These are phyloP conservation scores for Cladorrhinum sp. DNA, from an alignment of 2,329 filamentous ascomycete genomes.

Conservation along the genomic window DNA sequence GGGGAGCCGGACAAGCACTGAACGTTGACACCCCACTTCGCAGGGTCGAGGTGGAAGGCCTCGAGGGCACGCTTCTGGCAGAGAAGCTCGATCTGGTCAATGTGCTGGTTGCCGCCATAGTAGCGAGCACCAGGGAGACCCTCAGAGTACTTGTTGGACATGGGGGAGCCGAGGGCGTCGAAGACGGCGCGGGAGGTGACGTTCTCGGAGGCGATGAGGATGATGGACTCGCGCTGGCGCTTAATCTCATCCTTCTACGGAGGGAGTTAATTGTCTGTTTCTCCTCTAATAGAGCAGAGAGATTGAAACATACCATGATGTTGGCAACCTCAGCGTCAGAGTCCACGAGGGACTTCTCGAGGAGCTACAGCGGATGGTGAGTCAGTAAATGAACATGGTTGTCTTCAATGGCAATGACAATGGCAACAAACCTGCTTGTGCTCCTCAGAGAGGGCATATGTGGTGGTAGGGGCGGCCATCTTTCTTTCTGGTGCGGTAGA, in stretches of 20 bases:
- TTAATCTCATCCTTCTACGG: constrained; percentile 82
- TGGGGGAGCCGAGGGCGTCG: constrained; percentile 90
- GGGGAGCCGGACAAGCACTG: constrained; percentile 91
- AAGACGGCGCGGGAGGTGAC: constrained; percentile 98
- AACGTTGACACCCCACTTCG: constrained; percentile 98
- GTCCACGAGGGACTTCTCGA: constrained; percentile 91
- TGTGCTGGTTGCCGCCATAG: constrained; percentile 99
- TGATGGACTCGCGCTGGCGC: constrained; percentile 97
- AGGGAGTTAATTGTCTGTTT: constrained; percentile 30
- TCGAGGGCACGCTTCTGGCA: constrained; percentile 93
- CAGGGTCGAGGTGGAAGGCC: constrained; percentile 80
- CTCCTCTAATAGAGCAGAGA: not conserved
- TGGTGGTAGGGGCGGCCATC: constrained; percentile 18
- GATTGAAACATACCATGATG: constrained; percentile 73
- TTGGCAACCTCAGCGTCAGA: constrained; percentile 90
- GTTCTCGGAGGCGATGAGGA: constrained; percentile 98
- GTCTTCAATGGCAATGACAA: constrained; percentile 23
- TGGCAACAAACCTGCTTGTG: constrained; percentile 50
- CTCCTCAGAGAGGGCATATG: constrained; percentile 52
- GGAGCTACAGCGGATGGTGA: constrained; percentile 59
- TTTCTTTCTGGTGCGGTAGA: constrained; percentile 19
- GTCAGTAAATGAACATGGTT: constrained; percentile 27
- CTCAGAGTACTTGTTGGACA: constrained; percentile 99
- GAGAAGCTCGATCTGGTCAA: constrained; percentile 90
- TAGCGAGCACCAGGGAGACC: constrained; percentile 97